phyloP scores from a whole-genome alignment of 306 rosid species.

The Glycyrrhiza uralensis region DNA sequence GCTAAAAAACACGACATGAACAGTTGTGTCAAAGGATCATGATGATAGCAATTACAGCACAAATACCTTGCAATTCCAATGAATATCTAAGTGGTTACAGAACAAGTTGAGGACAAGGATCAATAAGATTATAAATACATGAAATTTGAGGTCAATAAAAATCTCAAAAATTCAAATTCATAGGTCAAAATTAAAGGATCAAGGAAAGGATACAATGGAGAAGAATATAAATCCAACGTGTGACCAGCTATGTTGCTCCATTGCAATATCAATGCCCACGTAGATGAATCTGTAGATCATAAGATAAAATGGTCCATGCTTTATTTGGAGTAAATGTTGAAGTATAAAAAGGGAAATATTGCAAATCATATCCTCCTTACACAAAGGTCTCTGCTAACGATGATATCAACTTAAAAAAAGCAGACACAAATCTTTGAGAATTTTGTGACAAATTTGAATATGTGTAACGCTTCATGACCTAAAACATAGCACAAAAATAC shows the following conservation, averaged over 20 bases:
- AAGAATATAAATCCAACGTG: constrained; percentile 97
- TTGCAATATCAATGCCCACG: constrained; percentile 98
- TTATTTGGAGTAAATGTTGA: constrained; percentile 19
- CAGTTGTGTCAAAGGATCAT: constrained; percentile 6
- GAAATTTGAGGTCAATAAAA: constrained; percentile 15
- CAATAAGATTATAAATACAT: constrained; percentile 11
- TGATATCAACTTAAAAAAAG: constrained; percentile 91
- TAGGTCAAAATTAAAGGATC: constrained; percentile 14
- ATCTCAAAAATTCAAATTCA: constrained; percentile 4
- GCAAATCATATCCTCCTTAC: constrained; percentile 50
- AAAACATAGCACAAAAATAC: constrained; percentile 27
- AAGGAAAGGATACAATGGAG: constrained; percentile 93
- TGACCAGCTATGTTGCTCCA: constrained; percentile 99
- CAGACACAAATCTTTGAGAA: constrained; percentile 87
- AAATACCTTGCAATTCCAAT: constrained; percentile 87
- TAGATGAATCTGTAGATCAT: constrained; percentile 79
- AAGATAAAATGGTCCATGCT: neutral
- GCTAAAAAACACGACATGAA: constrained; percentile 18
- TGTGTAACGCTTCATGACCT: constrained; percentile 98
- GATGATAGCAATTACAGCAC: constrained; percentile 7
- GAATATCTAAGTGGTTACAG: constrained; percentile 59
- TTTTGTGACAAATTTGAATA: constrained; percentile 87
- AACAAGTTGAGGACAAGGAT: constrained; percentile 60
- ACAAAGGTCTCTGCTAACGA: constrained; percentile 96
- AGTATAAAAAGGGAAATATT: constrained; percentile 1